Evolutionary conservation across 306 rosid genomes (phyloP).

Genomic region (Sophora flavescens): DNA sequence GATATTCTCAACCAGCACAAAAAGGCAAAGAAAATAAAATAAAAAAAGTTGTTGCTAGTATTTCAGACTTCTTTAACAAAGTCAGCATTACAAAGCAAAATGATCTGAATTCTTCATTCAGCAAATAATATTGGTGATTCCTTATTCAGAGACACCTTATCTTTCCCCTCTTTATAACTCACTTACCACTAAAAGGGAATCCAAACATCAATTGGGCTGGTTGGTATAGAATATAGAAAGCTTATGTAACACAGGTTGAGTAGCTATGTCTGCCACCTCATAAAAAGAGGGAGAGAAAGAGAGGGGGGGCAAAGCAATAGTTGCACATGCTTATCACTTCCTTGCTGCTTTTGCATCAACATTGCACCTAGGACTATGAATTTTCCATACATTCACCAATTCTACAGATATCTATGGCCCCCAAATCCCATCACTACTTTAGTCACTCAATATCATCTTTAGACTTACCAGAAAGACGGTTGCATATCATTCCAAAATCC

Average conservation of each 20-base stretch:
- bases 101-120: conserved; percentile 29
- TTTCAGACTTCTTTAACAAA: conserved; percentile 27
- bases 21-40: background rate
- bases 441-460: conserved; percentile 5
- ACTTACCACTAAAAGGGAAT: conserved; percentile 47
- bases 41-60: conserved; percentile 32
- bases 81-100: conserved; percentile 29
- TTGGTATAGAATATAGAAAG: conserved; percentile 44
- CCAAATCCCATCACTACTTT: conserved; percentile 31
- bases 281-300: background rate
- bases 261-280: conserved; percentile 47
- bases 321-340: conserved; percentile 53
- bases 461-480: background rate
- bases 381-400: background rate
- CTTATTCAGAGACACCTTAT: conserved; percentile 43
- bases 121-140: conserved; percentile 43
- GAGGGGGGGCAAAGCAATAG: conserved; percentile 2
- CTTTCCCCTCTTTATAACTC: conserved; percentile 36
- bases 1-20: conserved; percentile 46
- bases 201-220: conserved; percentile 38
- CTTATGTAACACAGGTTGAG: conserved; percentile 30
- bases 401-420: conserved; percentile 40
- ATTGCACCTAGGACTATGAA: conserved; percentile 22
- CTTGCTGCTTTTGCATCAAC: conserved; percentile 43
- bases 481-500: conserved; percentile 22